A percentile compares a stretch with the other conserved stretches of the same genome.
Conservation (phyloP, 768 basidiomycete genomes). For the Lentinula aciculospora region DNA sequence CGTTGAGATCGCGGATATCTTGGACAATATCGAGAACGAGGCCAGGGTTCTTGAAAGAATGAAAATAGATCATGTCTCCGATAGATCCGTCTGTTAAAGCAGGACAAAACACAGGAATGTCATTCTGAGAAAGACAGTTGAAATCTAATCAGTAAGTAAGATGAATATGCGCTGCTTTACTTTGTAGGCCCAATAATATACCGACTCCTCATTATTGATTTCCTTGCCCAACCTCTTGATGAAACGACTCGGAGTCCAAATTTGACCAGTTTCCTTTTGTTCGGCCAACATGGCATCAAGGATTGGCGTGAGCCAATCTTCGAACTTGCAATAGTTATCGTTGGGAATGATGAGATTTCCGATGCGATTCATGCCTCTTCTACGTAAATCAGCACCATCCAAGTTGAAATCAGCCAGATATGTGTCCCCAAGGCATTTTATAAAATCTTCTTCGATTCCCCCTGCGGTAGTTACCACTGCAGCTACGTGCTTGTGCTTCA, state of each 20-base stretch:
- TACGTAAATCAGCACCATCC: slow-evolving; percentile 83
- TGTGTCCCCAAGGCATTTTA: slow-evolving; percentile 97
- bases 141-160: slow-evolving; percentile 7
- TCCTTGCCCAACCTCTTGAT: slow-evolving; percentile 94
- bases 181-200: slow-evolving; percentile 99
- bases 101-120: slow-evolving; percentile 98
- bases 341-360: slow-evolving; percentile 96
- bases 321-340: slow-evolving; percentile 98
- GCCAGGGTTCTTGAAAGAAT: slow-evolving; percentile 85
- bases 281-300: slow-evolving; percentile 87
- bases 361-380: slow-evolving; percentile 92
- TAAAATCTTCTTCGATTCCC: slow-evolving; percentile 98
- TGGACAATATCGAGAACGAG: slow-evolving; percentile 90
- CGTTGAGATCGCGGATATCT: slow-evolving; percentile 90
- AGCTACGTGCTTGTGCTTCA: slow-evolving; percentile 86
- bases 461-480: slow-evolving; percentile 96
- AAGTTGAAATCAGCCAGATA: slow-evolving; percentile 92
- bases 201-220: slow-evolving; percentile 94
- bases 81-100: slow-evolving; percentile 97
- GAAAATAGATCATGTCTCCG: slow-evolving; percentile 99
- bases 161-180: slow-evolving; percentile 43
- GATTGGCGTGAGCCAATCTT: slow-evolving; percentile 98
- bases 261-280: slow-evolving; percentile 60
- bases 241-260: slow-evolving; percentile 94
- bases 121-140: slow-evolving; percentile 59